Evolutionary conservation across 1,139 yeast genomes (phyloP).

Genomic region (Hansenula lynferdii): DNA sequence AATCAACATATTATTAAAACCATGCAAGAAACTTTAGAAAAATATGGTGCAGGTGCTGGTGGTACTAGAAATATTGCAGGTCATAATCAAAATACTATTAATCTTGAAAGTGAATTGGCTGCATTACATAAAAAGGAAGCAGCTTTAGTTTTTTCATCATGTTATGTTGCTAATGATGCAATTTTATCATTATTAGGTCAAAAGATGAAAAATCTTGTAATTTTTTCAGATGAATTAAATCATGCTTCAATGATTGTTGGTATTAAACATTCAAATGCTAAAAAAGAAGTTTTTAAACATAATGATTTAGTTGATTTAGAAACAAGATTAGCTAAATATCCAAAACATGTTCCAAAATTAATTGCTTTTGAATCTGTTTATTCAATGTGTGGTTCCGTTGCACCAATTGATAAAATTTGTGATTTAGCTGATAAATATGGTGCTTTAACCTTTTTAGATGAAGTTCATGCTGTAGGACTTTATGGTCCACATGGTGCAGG

Average conservation of each 20-base stretch:
- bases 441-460: conserved; percentile 93
- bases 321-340: conserved; percentile 68
- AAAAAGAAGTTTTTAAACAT: conserved; percentile 87
- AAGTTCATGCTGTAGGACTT: conserved; percentile 98
- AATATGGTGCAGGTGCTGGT: conserved; percentile 98
- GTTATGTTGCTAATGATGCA: conserved; percentile 97
- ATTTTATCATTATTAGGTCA: conserved; percentile 90
- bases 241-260: conserved; percentile 99
- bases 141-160: conserved; percentile 90
- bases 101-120: conserved; percentile 81
- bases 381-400: conserved; percentile 97
- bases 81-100: conserved; percentile 84
- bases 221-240: conserved; percentile 87
- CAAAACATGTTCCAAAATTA: conserved; percentile 81
- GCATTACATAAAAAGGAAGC: conserved; percentile 93
- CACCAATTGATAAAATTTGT: conserved; percentile 90
- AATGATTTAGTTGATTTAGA: conserved; percentile 85
- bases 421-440: conserved; percentile 97
- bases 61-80: conserved; percentile 99
- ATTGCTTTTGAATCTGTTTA: conserved; percentile 97
- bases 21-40: conserved; percentile 78
- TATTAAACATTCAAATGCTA: conserved; percentile 83
- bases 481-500: conserved; percentile 99
- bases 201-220: conserved; percentile 82
- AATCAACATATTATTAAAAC: conserved; percentile 65